Conservation (phyloP, 108 stramenopile species). For the Chaetoceros muelleri region DNA sequence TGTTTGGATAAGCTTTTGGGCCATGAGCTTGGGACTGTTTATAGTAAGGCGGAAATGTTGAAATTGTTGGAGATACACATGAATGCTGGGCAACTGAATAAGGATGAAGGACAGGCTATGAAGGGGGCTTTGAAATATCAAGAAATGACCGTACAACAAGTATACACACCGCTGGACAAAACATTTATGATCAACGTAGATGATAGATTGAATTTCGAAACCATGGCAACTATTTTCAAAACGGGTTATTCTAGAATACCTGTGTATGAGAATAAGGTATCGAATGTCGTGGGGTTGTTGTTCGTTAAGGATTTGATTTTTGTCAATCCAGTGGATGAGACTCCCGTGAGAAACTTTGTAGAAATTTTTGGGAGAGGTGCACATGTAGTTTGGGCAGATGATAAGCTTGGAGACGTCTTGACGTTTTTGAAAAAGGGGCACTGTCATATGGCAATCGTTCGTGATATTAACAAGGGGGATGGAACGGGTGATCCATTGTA, state of each 20-base stretch:
- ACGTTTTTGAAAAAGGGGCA: conserved; percentile 77
- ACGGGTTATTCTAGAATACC: conserved; percentile 90
- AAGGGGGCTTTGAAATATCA: conserved; percentile 88
- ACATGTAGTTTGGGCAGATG: conserved; percentile 81
- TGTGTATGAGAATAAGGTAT: conserved; percentile 71
- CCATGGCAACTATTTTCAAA: conserved; percentile 91
- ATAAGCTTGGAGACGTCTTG: conserved; percentile 84
- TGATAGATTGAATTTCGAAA: conserved; percentile 85
- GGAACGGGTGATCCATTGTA: conserved; percentile 78
- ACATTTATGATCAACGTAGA: conserved; percentile 90
- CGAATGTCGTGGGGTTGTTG: conserved; percentile 91
- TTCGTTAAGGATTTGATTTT: conserved; percentile 99
- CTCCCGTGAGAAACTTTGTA: conserved; percentile 78
- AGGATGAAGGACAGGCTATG: conserved; percentile 88
- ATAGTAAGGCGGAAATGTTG: conserved; percentile 77
- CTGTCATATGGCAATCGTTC: conserved; percentile 91
- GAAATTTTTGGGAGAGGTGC: conserved; percentile 88
- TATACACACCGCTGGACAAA: conserved; percentile 88
- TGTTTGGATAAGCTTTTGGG: conserved; percentile 70
- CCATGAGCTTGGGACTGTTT: conserved; percentile 87
- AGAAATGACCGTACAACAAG: conserved; percentile 72
- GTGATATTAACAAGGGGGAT: conserved; percentile 82
- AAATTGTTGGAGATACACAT: conserved; percentile 91
- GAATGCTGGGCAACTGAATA: conserved; percentile 64
- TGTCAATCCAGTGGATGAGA: conserved; percentile 93